A percentile compares a stretch with the other conserved stretches of the same genome.
These are phyloP conservation scores for Diaporthe citri DNA, from an alignment of 2,329 filamentous ascomycete species.

Conservation along the genomic window DNA sequence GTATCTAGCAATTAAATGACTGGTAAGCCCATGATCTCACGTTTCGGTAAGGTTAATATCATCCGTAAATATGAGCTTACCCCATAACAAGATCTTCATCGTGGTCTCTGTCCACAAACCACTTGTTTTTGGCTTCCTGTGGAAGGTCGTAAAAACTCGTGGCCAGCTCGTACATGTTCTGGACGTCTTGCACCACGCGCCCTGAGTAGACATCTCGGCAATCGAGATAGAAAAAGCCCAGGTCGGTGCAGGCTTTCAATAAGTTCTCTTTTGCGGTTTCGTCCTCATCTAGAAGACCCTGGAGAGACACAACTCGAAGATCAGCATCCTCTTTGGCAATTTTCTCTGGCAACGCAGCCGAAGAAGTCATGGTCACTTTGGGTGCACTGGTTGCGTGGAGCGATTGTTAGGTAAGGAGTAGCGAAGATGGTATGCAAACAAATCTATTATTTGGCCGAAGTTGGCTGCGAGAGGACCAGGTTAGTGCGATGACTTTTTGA, in stretches of 20 bases:
- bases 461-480: rapidly evolving
- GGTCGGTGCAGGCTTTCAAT: slow-evolving; percentile 19
- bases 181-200: neutral
- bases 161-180: slow-evolving; percentile 6
- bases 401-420: neutral
- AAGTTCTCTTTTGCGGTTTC: neutral
- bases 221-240: slow-evolving; percentile 25
- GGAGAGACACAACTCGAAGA: neutral
- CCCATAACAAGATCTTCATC: slow-evolving; percentile 20
- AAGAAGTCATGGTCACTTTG: neutral
- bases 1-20: neutral
- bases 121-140: neutral
- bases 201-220: slow-evolving; percentile 6
- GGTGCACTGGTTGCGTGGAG: neutral
- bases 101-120: slow-evolving; percentile 14
- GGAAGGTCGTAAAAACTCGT: slow-evolving; percentile 8
- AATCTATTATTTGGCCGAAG: neutral
- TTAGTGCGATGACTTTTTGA: neutral
- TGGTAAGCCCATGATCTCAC: neutral
- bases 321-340: slow-evolving; percentile 16
- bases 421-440: neutral
- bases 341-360: neutral
- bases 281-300: slow-evolving; percentile 11
- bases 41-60: rapidly evolving
- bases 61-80: neutral